Conservation (phyloP, 1,139 yeast genomes). For the Magnusiomyces fungicola region DNA sequence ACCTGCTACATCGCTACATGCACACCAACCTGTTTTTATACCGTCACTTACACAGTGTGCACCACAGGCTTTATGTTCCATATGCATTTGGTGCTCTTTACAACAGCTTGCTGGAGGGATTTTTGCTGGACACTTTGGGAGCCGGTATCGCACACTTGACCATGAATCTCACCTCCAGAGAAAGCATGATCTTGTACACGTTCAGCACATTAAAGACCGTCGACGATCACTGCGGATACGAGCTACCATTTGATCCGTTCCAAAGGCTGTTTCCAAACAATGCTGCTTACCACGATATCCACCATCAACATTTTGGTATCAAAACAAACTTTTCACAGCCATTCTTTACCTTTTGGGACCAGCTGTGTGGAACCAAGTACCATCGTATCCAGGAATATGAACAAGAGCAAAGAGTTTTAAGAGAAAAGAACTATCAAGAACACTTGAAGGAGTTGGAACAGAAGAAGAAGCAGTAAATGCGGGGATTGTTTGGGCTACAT, state of each 20-base stretch:
- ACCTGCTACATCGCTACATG: constrained; percentile 81
- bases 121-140: constrained; percentile 82
- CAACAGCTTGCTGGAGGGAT: constrained; percentile 91
- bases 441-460: background rate
- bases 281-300: constrained; percentile 93
- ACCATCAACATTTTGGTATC: constrained; percentile 93
- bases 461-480: constrained; percentile 1
- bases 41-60: constrained; percentile 82
- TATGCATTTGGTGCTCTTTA: constrained; percentile 95
- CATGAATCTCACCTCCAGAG: constrained; percentile 65
- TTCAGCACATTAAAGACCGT: constrained; percentile 94
- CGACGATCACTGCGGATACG: constrained; percentile 96
- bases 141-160: constrained; percentile 73
- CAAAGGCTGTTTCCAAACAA: constrained; percentile 89
- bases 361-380: constrained; percentile 61
- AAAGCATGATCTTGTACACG: constrained; percentile 62
- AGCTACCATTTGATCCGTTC: constrained; percentile 83
- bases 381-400: constrained; percentile 38
- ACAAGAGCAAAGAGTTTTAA: constrained; percentile 28
- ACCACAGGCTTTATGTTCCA: constrained; percentile 89
- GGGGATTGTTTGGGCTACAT: no score
- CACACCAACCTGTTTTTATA: constrained; percentile 72
- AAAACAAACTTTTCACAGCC: constrained; percentile 95
- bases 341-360: constrained; percentile 91
- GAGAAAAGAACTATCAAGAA: constrained; percentile 23